phyloP scores from a whole-genome alignment of 306 rosid species.

The Trifolium dubium region DNA sequence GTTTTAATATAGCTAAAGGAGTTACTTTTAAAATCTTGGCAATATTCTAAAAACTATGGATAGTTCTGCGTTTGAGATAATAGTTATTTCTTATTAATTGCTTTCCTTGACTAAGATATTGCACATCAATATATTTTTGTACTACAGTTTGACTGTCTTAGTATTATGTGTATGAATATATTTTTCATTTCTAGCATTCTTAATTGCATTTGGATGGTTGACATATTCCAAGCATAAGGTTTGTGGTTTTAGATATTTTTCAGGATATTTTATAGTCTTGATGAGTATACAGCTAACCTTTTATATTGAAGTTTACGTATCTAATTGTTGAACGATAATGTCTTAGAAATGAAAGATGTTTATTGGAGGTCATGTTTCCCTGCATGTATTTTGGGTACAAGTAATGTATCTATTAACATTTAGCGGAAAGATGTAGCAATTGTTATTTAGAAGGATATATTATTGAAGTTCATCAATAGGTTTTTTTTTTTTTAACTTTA shows the following conservation, averaged over 20 bases:
- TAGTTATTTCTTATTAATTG: slow-evolving; percentile 5
- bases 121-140: slow-evolving; percentile 7
- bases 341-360: not conserved
- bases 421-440: slow-evolving; percentile 3
- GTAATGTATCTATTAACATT: not conserved
- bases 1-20: not conserved
- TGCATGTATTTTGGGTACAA: not conserved
- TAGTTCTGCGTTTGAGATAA: slow-evolving; percentile 28
- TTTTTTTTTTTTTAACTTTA: not conserved
- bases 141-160: not conserved
- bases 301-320: not conserved
- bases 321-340: not conserved
- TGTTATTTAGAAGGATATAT: slow-evolving; percentile 24
- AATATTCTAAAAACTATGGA: slow-evolving; percentile 4
- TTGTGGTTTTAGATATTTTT: slow-evolving; percentile 12
- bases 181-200: slow-evolving; percentile 16
- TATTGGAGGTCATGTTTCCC: not conserved
- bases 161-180: slow-evolving; percentile 11
- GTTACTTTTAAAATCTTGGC: slow-evolving; percentile 4
- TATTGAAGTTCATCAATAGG: slow-evolving; percentile 3
- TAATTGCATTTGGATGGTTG: not conserved
- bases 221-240: not conserved
- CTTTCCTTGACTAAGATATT: slow-evolving; percentile 5
- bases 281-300: not conserved
- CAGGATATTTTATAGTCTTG: not conserved